Evolutionary conservation across 1,284 basidiomycete genomes (phyloP).

Genomic region (Cutaneotrichosporon cavernicola): DNA sequence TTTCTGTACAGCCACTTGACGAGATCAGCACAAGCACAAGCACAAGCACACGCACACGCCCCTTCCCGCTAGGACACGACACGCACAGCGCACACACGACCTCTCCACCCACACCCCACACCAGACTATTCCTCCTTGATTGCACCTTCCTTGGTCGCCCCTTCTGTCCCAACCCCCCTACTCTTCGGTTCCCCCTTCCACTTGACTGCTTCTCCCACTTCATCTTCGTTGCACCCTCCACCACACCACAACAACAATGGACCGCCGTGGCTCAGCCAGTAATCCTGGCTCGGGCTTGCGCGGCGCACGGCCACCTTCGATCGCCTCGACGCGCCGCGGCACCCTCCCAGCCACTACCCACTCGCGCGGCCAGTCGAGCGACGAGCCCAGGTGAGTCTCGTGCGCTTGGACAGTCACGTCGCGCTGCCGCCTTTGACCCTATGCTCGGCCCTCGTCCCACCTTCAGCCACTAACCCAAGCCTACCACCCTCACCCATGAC

Average conservation of each 20-base stretch:
- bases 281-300: constrained; percentile 5
- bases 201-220: not conserved
- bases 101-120: not conserved
- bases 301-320: constrained; percentile 14
- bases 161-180: not conserved
- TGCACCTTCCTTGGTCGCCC: not conserved
- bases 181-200: not conserved
- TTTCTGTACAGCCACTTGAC: not conserved
- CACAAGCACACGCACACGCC: no score
- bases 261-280: constrained; percentile 4
- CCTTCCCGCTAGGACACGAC: not conserved
- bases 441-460: no score
- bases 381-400: constrained; percentile 19
- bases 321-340: constrained; percentile 11
- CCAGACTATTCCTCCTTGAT: not conserved
- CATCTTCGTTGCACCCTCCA: not conserved
- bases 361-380: constrained; percentile 21
- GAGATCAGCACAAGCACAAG: not conserved
- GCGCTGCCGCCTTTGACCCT: not conserved
- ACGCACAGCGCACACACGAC: not conserved
- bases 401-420: not conserved
- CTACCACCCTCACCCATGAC: constrained; percentile 44
- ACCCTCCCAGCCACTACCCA: not conserved
- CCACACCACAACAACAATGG: not conserved
- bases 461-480: constrained; percentile 14